Evolutionary conservation across 1,284 basidiomycete species (phyloP).

Genomic region (Apiotrichum porosum): DNA sequence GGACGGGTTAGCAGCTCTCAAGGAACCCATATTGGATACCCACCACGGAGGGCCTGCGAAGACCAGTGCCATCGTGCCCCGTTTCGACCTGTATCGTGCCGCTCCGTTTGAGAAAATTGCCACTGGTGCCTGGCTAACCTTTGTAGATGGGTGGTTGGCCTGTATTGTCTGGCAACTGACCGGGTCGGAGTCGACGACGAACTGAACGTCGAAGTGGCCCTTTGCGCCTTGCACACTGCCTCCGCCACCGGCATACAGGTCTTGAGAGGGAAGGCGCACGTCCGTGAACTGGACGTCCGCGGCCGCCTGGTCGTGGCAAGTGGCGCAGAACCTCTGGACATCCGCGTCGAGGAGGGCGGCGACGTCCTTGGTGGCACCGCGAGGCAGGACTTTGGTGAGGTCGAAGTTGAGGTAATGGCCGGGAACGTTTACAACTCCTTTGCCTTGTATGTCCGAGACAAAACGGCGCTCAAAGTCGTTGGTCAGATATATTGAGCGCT

Average conservation of each 20-base stretch:
- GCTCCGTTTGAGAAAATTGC: too few species aligned
- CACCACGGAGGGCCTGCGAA: slow-evolving; percentile 33
- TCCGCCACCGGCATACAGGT: slow-evolving; percentile 37
- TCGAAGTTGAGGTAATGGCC: background rate
- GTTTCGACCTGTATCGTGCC: too few species aligned
- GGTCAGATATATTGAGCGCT: slow-evolving; percentile 7
- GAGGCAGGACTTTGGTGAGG: background rate
- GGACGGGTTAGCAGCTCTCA: background rate
- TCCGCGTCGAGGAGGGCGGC: too few species aligned
- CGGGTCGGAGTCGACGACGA: slow-evolving; percentile 23
- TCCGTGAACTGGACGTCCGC: background rate
- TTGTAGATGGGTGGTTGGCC: background rate
- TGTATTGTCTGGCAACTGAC: slow-evolving; percentile 16
- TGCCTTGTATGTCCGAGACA: background rate
- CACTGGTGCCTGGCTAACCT: too few species aligned
- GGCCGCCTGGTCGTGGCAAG: background rate
- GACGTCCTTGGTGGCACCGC: background rate
- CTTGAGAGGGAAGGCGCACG: slow-evolving; percentile 15
- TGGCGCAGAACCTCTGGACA: too few species aligned
- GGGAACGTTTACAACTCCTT: background rate
- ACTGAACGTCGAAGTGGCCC: slow-evolving; percentile 18
- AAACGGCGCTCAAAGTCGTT: background rate
- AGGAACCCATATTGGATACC: background rate
- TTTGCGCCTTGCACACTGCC: slow-evolving; percentile 22
- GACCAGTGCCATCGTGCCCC: slow-evolving; percentile 8